Conservation (phyloP, 2,329 filamentous ascomycete species). For the Aspergillus flavus region DNA sequence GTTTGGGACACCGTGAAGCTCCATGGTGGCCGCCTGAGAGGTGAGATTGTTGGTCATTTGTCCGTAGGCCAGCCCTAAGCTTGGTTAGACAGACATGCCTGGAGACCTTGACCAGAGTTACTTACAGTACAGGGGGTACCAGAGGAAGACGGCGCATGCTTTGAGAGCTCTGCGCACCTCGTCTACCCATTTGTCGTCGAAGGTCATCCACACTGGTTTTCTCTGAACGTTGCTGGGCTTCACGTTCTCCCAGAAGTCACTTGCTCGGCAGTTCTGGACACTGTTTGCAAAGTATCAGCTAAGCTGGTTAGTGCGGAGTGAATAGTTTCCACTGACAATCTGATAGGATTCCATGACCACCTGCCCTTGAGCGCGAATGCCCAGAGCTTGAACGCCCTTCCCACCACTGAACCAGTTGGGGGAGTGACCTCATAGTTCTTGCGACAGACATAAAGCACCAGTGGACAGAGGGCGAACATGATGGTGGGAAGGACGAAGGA, state of each 20-base stretch:
- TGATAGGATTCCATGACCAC: constrained; percentile 63
- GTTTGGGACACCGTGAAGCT: constrained; percentile 55
- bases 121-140: constrained; percentile 51
- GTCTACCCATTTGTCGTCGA: constrained; percentile 80
- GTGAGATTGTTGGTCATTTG: constrained; percentile 59
- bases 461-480: constrained; percentile 64
- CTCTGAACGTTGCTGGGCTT: constrained; percentile 26
- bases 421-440: constrained; percentile 66
- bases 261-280: constrained; percentile 20
- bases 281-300: constrained; percentile 9
- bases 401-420: constrained; percentile 72
- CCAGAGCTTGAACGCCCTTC: constrained; percentile 67
- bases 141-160: constrained; percentile 69
- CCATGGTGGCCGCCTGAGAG: constrained; percentile 58
- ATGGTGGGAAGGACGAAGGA: constrained; percentile 64
- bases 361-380: constrained; percentile 63
- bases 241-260: constrained; percentile 25
- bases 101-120: background rate
- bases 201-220: constrained; percentile 61
- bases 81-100: background rate
- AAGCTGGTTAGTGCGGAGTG: background rate
- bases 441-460: constrained; percentile 62
- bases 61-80: constrained; percentile 49
- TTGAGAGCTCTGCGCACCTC: constrained; percentile 70
- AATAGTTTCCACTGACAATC: constrained; percentile 22